phyloP scores from a whole-genome alignment of 1,284 basidiomycete species.

The Cerioporus squamosus region DNA sequence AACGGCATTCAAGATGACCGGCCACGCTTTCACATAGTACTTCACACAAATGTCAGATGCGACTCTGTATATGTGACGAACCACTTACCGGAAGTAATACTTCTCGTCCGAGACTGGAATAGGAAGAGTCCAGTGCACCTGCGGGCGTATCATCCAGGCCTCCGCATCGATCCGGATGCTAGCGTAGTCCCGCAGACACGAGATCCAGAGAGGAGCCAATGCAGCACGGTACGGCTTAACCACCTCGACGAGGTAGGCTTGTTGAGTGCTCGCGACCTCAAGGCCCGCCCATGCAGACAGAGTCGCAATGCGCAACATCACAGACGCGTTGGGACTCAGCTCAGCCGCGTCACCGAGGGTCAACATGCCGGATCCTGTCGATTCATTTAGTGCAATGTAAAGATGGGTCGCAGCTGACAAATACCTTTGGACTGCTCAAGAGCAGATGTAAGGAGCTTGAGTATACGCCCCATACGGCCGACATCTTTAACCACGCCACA shows the following conservation, averaged over 20 bases:
- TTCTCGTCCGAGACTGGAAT: conserved; percentile 88
- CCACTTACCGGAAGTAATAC: conserved; percentile 83
- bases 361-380: conserved; percentile 78
- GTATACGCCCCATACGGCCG: conserved; percentile 89
- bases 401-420: background rate
- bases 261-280: conserved; percentile 77
- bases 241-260: conserved; percentile 82
- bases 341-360: conserved; percentile 88
- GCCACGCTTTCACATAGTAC: conserved; percentile 90
- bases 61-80: background rate
- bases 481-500: conserved; percentile 95
- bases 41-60: conserved; percentile 35
- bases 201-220: conserved; percentile 88
- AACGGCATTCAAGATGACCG: conserved; percentile 86
- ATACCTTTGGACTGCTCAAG: conserved; percentile 89
- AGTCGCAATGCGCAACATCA: conserved; percentile 94
- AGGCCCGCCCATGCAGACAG: conserved; percentile 97
- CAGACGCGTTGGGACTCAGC: conserved; percentile 91
- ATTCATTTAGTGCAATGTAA: background rate
- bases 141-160: conserved; percentile 68
- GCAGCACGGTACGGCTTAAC: conserved; percentile 81
- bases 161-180: conserved; percentile 90
- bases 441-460: conserved; percentile 87
- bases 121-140: conserved; percentile 79
- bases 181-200: conserved; percentile 90